phyloP scores from a whole-genome alignment of 495 filamentous ascomycete species.

The Lepidopterella palustris region DNA sequence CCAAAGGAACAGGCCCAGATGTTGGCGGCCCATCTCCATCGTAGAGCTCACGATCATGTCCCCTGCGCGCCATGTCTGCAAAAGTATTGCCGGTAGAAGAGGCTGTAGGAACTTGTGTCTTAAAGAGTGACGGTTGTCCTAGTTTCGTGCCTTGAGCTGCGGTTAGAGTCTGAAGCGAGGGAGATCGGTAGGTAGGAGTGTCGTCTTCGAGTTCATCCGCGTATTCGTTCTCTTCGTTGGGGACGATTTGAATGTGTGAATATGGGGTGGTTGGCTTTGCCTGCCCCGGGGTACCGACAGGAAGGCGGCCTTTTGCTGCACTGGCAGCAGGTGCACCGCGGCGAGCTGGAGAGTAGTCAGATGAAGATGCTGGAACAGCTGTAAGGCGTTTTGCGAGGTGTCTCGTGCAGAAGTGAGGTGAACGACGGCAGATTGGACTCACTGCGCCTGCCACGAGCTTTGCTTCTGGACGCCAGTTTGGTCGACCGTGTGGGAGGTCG shows the following conservation, averaged over 20 bases:
- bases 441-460: constrained; percentile 23
- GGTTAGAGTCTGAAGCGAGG: constrained; percentile 10
- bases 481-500: background rate
- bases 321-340: constrained; percentile 13
- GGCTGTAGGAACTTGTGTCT: background rate
- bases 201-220: constrained; percentile 6
- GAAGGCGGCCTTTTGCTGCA: constrained; percentile 14
- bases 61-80: constrained; percentile 26
- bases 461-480: constrained; percentile 20
- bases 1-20: constrained; percentile 20
- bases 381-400: background rate
- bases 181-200: constrained; percentile 16
- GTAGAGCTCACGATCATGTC: background rate
- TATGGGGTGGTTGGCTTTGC: constrained; percentile 3
- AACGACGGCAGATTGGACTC: constrained; percentile 5
- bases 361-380: background rate
- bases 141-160: background rate
- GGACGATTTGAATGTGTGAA: constrained; percentile 22
- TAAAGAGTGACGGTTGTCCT: background rate
- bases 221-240: constrained; percentile 4
- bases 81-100: constrained; percentile 3
- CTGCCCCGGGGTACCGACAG: constrained; percentile 11
- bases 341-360: constrained; percentile 15
- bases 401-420: background rate
- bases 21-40: constrained; percentile 9